phyloP scores from a whole-genome alignment of 106 monocot species.

The Apostasia ramifera region DNA sequence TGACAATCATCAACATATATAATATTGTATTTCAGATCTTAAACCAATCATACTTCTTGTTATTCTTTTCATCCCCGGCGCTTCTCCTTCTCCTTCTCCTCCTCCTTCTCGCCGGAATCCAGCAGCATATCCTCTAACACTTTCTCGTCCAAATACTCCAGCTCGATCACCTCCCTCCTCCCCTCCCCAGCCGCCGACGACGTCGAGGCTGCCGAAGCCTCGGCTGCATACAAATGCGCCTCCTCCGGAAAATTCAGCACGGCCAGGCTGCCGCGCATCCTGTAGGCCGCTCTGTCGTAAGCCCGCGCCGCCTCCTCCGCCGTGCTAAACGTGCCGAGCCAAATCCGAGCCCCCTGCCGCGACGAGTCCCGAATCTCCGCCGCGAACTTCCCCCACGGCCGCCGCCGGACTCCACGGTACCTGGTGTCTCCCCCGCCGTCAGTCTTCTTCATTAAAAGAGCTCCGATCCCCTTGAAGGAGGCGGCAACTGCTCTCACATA shows the following conservation, averaged over 20 bases:
- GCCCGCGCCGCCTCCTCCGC: slow-evolving; percentile 35
- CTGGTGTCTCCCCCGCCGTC: neutral
- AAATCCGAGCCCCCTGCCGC: slow-evolving; percentile 17
- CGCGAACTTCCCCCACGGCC: slow-evolving; percentile 61
- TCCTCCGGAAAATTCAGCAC: slow-evolving; percentile 33
- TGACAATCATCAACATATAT: no score
- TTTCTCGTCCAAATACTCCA: slow-evolving; percentile 39
- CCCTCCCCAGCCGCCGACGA: neutral
- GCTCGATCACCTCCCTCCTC: slow-evolving; percentile 27
- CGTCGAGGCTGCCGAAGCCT: neutral
- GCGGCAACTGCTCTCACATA: neutral
- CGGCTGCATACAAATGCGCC: neutral
- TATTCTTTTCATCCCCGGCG: no score
- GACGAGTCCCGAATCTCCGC: slow-evolving; percentile 56
- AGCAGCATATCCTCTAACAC: slow-evolving; percentile 36
- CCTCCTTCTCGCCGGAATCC: slow-evolving; percentile 5
- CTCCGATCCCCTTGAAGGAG: neutral
- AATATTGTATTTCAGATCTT: no score
- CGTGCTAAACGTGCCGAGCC: slow-evolving; percentile 46
- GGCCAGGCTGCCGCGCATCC: slow-evolving; percentile 22
- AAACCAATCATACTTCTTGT: no score
- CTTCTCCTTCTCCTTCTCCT: neutral
- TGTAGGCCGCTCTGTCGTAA: slow-evolving; percentile 31
- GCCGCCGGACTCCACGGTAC: slow-evolving; percentile 12
- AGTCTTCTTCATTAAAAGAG: neutral